phyloP scores from a whole-genome alignment of 2,329 filamentous ascomycete species.

The Aureobasidium zeae region DNA sequence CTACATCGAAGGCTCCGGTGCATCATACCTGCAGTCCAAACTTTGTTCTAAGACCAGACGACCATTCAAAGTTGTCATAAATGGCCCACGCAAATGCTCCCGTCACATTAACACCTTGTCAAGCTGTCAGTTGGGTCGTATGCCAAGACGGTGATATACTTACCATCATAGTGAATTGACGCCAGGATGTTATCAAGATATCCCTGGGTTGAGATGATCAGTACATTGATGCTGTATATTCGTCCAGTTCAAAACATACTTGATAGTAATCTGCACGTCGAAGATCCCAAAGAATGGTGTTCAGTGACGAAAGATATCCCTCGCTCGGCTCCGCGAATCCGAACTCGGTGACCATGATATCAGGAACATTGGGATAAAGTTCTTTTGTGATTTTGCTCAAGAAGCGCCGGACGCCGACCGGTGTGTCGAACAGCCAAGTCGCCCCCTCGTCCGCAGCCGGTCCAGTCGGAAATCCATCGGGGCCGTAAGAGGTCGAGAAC shows the following conservation, averaged over 20 bases:
- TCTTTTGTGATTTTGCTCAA: conserved; percentile 17
- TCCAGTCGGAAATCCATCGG: conserved; percentile 37
- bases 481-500: conserved; percentile 22
- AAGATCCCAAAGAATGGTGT: conserved; percentile 23
- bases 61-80: conserved; percentile 32
- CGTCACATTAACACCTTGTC: conserved; percentile 28
- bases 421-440: conserved; percentile 29
- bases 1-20: too few relatives aligned
- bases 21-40: conserved; percentile 30
- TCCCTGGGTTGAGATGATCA: conserved; percentile 27
- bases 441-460: conserved; percentile 32
- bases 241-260: conserved; percentile 22
- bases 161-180: conserved; percentile 26
- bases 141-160: too few relatives aligned
- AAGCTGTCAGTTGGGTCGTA: too few relatives aligned
- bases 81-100: conserved; percentile 30
- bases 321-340: conserved; percentile 31
- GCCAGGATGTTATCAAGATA: conserved; percentile 30
- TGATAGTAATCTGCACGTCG: conserved; percentile 25
- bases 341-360: conserved; percentile 30
- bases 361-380: not conserved
- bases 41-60: conserved; percentile 26
- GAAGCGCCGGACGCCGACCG: conserved; percentile 29
- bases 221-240: conserved; percentile 28
- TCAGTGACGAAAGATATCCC: conserved; percentile 30